Evolutionary conservation across 768 basidiomycete genomes (phyloP), one percentile per base, ranked within the genome.

Genomic region (Tulasnella sp.): DNA sequence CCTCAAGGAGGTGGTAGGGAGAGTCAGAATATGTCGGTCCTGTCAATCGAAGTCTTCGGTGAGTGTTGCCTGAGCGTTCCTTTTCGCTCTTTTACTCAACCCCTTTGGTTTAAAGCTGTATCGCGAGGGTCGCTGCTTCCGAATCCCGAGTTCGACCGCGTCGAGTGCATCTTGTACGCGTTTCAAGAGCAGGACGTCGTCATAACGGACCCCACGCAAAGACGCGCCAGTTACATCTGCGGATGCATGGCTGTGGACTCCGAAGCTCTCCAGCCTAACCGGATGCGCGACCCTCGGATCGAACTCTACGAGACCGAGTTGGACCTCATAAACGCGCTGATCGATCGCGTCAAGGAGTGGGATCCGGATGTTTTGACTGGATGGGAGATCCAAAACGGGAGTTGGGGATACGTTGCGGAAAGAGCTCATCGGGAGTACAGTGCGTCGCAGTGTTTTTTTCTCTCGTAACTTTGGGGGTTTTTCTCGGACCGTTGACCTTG

Each of bases 331-430:
- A 95, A 97, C 77, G 80, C 80, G 39, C 76, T 92, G 7, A 82
- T 92, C 34, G 94, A 98, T 77, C 80, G 87, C 35, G 86, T 97
- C 0, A 77, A 86, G 29, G 86, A 87, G 0, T 81, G 92, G 75
- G 94, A 98, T 80, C 97, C 97, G 0, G 97, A 99, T 78, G 89
- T 98, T 44, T 77, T 98, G 8, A 84, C 87, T 0, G 96, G 96
- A 17, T 98, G 94, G 93, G 96, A 99, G 74, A 84, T 96, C 14
- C 94, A 97, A 77, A 82, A 83, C 22, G 83, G 85, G 2, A 94
- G 92, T 6, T 99, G 97, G 96, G 95, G 95, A 0, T 98, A 94
- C 79, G 81, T 97, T 0, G 81, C 84, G 65, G 85, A 86, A n/a
- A 85, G 96, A 47, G 90, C 87, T 0, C 44, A 77, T 17, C 78